Evolutionary conservation across 2,329 filamentous ascomycete species (phyloP).

Genomic region (Pleurostoma richardsiae): DNA sequence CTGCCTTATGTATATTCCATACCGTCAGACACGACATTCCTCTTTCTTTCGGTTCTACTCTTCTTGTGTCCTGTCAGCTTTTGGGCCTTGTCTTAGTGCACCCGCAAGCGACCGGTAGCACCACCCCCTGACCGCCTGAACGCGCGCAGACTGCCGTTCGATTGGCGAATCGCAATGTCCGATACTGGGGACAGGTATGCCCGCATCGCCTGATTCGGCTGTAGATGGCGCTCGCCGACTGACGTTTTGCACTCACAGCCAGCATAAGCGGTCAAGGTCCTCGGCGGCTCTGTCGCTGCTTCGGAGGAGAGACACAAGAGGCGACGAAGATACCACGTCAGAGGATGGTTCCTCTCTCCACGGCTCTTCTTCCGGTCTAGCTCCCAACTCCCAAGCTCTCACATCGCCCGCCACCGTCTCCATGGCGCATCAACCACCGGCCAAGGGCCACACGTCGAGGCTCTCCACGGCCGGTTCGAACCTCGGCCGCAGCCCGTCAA

Average conservation of each 20-base stretch:
- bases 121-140: too few relatives aligned
- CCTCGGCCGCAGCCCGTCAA: slow-evolving; percentile 35
- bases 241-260: neutral
- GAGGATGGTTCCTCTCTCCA: slow-evolving; percentile 41
- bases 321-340: slow-evolving; percentile 42
- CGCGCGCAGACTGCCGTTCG: too few relatives aligned
- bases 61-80: too few relatives aligned
- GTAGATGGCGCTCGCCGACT: too few relatives aligned
- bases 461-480: slow-evolving; percentile 37
- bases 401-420: slow-evolving; percentile 24
- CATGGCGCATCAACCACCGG: slow-evolving; percentile 27
- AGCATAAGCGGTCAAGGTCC: slow-evolving; percentile 51
- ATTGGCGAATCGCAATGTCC: slow-evolving; percentile 1
- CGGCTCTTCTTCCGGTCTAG: slow-evolving; percentile 30
- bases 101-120: too few relatives aligned
- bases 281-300: slow-evolving; percentile 47
- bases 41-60: too few relatives aligned
- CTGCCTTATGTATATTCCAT: too few relatives aligned
- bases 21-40: too few relatives aligned
- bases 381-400: slow-evolving; percentile 22
- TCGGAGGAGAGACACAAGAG: slow-evolving; percentile 39
- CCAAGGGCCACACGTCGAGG: slow-evolving; percentile 39
- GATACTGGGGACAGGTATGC: slow-evolving; percentile 8
- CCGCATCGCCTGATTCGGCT: neutral
- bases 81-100: too few relatives aligned